Percentiles rank a stretch among this genome's conserved stretches.
phyloP scores from a whole-genome alignment of 495 filamentous ascomycete species.

The Aspergillus asperescens region DNA sequence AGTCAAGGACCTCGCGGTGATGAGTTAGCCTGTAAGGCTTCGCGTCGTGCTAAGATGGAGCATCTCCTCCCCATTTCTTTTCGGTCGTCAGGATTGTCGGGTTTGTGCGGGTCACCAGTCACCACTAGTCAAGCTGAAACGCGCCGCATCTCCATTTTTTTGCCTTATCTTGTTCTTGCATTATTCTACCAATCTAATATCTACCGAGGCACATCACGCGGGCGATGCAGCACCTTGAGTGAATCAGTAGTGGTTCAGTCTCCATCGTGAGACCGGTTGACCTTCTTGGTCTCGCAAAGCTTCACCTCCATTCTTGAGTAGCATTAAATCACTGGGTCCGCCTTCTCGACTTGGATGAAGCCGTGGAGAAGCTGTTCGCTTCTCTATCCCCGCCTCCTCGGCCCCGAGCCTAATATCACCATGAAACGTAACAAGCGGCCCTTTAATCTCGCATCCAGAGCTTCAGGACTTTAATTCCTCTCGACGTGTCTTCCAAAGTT shows the following conservation, averaged over 20 bases:
- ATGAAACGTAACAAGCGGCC: slow-evolving; percentile 19
- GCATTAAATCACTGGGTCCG: too few relatives aligned
- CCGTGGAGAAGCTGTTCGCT: not conserved
- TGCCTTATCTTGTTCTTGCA: too few relatives aligned
- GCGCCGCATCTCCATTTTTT: not conserved
- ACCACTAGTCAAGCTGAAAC: slow-evolving; percentile 17
- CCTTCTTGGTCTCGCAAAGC: too few relatives aligned
- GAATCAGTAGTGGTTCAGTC: too few relatives aligned
- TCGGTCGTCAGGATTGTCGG: not conserved
- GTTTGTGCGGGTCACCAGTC: slow-evolving; percentile 15
- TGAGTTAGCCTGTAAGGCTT: slow-evolving; percentile 14
- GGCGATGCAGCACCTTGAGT: too few relatives aligned
- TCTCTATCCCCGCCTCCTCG: too few relatives aligned
- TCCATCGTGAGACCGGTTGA: too few relatives aligned
- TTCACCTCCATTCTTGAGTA: too few relatives aligned
- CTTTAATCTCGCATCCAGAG: slow-evolving; percentile 12
- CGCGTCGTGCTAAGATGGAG: slow-evolving; percentile 19
- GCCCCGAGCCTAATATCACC: not conserved
- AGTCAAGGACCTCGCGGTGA: slow-evolving; percentile 6
- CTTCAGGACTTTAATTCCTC: not conserved
- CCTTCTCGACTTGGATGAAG: too few relatives aligned
- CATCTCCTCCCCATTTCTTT: not conserved
- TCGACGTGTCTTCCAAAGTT: not conserved
- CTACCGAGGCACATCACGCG: slow-evolving; percentile 2
- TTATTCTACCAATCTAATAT: too few relatives aligned